Percentiles rank a stretch among this genome's conserved stretches.
These are phyloP conservation scores for Stemphylium vesicarium DNA, from an alignment of 2,329 filamentous ascomycete species.

Conservation along the genomic window DNA sequence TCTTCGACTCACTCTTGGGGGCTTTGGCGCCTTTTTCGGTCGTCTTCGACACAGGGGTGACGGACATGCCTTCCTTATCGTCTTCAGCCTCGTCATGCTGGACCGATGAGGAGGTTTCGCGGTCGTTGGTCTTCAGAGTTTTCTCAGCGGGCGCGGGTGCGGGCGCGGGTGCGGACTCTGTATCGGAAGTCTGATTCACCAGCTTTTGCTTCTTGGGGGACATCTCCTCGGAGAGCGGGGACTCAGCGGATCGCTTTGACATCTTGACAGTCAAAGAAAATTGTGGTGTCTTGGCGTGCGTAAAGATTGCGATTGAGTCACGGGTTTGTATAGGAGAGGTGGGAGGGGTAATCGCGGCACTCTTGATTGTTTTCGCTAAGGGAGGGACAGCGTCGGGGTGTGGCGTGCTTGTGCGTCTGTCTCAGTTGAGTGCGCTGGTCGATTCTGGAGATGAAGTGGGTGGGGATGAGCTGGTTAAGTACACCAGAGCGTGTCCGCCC, in stretches of 20 bases:
- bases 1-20: not conserved
- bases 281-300: not conserved
- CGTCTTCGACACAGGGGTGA: not conserved
- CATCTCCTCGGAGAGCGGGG: not conserved
- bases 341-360: not conserved
- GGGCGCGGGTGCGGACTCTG: not conserved
- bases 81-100: not conserved
- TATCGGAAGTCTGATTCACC: not conserved
- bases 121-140: too few relatives aligned
- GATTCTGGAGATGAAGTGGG: not conserved
- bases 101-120: too few relatives aligned
- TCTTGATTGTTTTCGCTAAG: not conserved
- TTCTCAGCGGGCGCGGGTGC: too few relatives aligned
- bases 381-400: not conserved
- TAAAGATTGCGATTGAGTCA: not conserved
- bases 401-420: not conserved
- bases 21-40: not conserved
- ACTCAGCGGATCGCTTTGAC: slow-evolving; percentile 12
- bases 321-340: not conserved
- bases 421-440: not conserved
- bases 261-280: not conserved
- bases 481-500: not conserved
- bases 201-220: slow-evolving; percentile 14
- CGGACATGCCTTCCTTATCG: not conserved
- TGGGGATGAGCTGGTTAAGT: slow-evolving; percentile 1